phyloP scores from a whole-genome alignment of 2,329 filamentous ascomycete species.

The Fulvia fulva region DNA sequence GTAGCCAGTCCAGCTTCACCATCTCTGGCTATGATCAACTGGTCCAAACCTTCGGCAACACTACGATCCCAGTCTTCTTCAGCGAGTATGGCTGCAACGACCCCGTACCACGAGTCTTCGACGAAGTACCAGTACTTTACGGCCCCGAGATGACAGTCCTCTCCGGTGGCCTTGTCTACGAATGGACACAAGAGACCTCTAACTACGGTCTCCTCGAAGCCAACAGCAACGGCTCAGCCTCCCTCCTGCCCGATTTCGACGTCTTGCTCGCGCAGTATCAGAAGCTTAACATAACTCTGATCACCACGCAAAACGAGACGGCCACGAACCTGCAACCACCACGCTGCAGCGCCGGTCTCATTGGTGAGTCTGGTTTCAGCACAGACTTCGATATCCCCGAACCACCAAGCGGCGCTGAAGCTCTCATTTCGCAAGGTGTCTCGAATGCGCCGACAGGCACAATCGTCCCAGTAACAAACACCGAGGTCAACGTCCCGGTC shows the following conservation, averaged over 20 bases:
- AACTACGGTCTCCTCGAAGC: slow-evolving; percentile 49
- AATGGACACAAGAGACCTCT: slow-evolving; percentile 69
- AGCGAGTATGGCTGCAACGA: slow-evolving; percentile 78
- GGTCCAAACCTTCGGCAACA: slow-evolving; percentile 61
- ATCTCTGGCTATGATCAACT: slow-evolving; percentile 61
- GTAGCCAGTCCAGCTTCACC: slow-evolving; percentile 60
- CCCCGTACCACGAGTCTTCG: slow-evolving; percentile 66
- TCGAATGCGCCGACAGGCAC: slow-evolving; percentile 53
- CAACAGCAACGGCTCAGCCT: slow-evolving; percentile 41
- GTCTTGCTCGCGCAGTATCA: slow-evolving; percentile 72
- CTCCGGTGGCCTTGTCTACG: slow-evolving; percentile 76
- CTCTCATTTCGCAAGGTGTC: slow-evolving; percentile 74
- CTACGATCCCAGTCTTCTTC: slow-evolving; percentile 73
- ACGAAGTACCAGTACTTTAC: slow-evolving; percentile 71
- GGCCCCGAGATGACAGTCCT: slow-evolving; percentile 67
- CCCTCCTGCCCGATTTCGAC: slow-evolving; percentile 50
- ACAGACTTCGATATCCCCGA: slow-evolving; percentile 74
- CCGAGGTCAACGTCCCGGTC: slow-evolving; percentile 55
- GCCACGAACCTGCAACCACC: slow-evolving; percentile 56
- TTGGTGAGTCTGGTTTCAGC: slow-evolving; percentile 65
- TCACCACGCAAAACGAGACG: slow-evolving; percentile 61
- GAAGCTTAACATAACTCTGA: slow-evolving; percentile 65
- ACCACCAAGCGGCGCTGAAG: slow-evolving; percentile 62
- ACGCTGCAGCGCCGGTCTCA: slow-evolving; percentile 62
- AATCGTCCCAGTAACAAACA: slow-evolving; percentile 57